These are phyloP conservation scores for Emericellopsis atlantica DNA, from an alignment of 2,329 filamentous ascomycete genomes.

Conservation along the genomic window DNA sequence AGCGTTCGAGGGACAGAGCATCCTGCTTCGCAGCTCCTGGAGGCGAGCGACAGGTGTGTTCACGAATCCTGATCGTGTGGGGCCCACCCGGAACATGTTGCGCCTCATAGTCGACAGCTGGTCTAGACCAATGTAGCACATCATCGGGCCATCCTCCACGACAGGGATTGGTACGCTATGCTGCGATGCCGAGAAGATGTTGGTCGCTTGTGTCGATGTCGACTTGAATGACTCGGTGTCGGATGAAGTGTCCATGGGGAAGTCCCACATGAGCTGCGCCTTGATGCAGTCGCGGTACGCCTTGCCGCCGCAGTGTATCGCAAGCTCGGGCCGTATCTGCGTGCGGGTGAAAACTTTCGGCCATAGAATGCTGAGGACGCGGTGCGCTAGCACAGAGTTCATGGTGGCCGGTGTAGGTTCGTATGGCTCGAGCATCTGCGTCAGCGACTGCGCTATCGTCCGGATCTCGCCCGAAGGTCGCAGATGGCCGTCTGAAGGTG, in stretches of 20 bases:
- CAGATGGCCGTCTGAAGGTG: conserved; percentile 21
- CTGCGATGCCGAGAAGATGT: conserved; percentile 13
- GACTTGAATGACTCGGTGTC: conserved; percentile 16
- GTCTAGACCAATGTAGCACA: conserved; percentile 33
- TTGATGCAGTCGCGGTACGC: conserved; percentile 31
- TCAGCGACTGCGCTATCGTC: conserved; percentile 28
- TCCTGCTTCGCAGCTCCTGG: conserved; percentile 31
- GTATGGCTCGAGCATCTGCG: conserved; percentile 24
- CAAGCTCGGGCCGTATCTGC: conserved; percentile 24
- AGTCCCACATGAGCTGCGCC: conserved; percentile 37
- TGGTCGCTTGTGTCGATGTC: conserved; percentile 20
- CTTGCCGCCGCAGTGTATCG: conserved; percentile 34
- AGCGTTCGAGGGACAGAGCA: conserved; percentile 30
- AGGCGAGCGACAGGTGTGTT: conserved; percentile 29
- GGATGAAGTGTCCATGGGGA: conserved; percentile 6
- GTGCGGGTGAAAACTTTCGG: conserved; percentile 17
- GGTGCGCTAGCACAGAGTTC: conserved; percentile 6
- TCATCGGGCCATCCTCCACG: conserved; percentile 17
- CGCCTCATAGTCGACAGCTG: conserved; percentile 31
- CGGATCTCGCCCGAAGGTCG: conserved; percentile 28
- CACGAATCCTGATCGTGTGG: conserved; percentile 27
- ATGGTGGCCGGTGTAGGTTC: conserved; percentile 4
- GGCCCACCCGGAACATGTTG: conserved; percentile 31
- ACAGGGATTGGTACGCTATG: conserved; percentile 9
- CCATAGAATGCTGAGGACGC: conserved; percentile 29